These are phyloP conservation scores for Vararia minispora DNA, from an alignment of 768 basidiomycete species.

Conservation along the genomic window DNA sequence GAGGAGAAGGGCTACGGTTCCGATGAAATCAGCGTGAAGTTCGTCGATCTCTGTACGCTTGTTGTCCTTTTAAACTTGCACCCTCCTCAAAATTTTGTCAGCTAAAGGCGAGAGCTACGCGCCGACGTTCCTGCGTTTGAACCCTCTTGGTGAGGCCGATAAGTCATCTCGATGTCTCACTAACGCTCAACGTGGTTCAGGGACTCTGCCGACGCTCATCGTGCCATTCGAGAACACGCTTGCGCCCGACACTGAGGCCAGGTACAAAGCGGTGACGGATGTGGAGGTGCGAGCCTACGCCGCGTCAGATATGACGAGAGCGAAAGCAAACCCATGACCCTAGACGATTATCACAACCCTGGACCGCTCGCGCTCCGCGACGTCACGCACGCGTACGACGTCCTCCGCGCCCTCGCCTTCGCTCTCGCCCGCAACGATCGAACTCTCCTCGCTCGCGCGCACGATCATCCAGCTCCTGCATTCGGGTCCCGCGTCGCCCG, in stretches of 20 bases:
- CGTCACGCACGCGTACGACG: constrained; percentile 59
- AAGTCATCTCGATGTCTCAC: background rate
- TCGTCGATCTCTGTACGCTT: constrained; percentile 50
- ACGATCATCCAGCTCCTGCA: constrained; percentile 47
- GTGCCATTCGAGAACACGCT: constrained; percentile 77
- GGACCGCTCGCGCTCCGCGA: constrained; percentile 67
- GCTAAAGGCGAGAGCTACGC: constrained; percentile 74
- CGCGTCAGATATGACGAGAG: background rate
- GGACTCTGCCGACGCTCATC: constrained; percentile 71
- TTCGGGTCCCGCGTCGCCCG: constrained; percentile 50
- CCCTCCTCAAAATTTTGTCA: constrained; percentile 18
- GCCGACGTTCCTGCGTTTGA: constrained; percentile 66
- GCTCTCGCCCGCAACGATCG: constrained; percentile 72
- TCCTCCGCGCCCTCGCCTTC: constrained; percentile 65
- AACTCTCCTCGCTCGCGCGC: constrained; percentile 38
- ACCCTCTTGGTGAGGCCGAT: constrained; percentile 49
- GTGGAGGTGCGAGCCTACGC: constrained; percentile 43
- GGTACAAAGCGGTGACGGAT: constrained; percentile 73
- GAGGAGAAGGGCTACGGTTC: constrained; percentile 76
- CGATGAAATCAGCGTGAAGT: constrained; percentile 62
- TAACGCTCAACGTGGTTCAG: constrained; percentile 25
- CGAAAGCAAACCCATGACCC: background rate
- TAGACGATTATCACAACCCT: constrained; percentile 73
- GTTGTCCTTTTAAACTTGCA: background rate
- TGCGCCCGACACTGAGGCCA: constrained; percentile 54